Evolutionary conservation across 805 yeast species (phyloP).

Genomic region (Tetrapisispora iriomotensis): DNA sequence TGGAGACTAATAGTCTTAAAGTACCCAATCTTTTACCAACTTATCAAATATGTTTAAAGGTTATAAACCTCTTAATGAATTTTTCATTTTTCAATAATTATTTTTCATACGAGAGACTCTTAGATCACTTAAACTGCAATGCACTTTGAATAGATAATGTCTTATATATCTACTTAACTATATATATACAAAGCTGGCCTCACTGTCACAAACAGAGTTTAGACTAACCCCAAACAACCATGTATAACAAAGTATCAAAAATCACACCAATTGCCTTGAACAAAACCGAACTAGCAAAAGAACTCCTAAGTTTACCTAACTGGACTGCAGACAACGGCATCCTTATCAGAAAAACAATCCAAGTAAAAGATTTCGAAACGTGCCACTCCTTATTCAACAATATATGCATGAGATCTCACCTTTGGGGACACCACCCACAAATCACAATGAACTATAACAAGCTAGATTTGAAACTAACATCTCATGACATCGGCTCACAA

Average conservation of each 20-base stretch:
- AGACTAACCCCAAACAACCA: no score
- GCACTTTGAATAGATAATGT: no score
- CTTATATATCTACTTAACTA: no score
- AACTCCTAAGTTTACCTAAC: constrained; percentile 12
- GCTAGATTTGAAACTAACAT: constrained; percentile 45
- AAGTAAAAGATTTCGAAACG: constrained; percentile 43
- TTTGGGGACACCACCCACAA: constrained; percentile 61
- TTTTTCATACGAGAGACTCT: no score
- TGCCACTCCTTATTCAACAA: constrained; percentile 60
- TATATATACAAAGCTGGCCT: no score
- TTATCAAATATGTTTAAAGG: no score
- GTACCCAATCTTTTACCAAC: no score
- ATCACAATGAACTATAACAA: constrained; percentile 53
- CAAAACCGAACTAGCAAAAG: constrained; percentile 13
- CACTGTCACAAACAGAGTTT: no score
- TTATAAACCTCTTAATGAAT: no score
- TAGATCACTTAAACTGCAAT: no score
- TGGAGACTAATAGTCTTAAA: no score
- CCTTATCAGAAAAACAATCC: constrained; percentile 30
- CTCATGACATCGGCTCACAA: constrained; percentile 48
- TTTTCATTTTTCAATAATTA: no score
- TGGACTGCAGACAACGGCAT: constrained; percentile 17
- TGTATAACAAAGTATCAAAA: constrained; percentile 33
- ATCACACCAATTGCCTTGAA: constrained; percentile 24
- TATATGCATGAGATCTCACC: constrained; percentile 48